Percentiles rank a stretch among this genome's conserved stretches.
Conservation (phyloP, 805 yeast species). For the Yarrowia keelungensis region DNA sequence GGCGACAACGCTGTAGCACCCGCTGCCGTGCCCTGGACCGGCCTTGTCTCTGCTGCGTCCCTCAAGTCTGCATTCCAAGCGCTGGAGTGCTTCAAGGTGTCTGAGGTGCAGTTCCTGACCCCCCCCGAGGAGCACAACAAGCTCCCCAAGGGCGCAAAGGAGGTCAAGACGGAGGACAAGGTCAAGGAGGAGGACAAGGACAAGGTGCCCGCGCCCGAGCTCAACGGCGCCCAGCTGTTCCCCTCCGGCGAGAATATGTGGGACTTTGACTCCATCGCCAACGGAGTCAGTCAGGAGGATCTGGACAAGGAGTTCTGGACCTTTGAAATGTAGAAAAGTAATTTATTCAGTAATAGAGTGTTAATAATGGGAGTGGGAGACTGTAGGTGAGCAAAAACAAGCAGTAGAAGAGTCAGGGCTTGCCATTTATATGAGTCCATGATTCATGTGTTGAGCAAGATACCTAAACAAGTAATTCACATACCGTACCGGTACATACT, state of each 20-base stretch:
- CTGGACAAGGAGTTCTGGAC: slow-evolving; percentile 46
- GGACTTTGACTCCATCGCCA: slow-evolving; percentile 45
- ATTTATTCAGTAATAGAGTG: slow-evolving; percentile 37
- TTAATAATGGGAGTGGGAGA: no score
- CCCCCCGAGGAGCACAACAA: slow-evolving; percentile 45
- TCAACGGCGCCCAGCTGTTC: slow-evolving; percentile 12
- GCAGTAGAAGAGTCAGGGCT: no score
- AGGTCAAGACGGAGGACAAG: slow-evolving; percentile 9
- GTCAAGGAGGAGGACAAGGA: background rate
- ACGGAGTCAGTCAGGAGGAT: slow-evolving; percentile 43
- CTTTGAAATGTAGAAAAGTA: slow-evolving; percentile 37
- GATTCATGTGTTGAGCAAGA: no score
- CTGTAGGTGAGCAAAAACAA: no score
- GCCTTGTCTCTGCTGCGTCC: slow-evolving; percentile 48
- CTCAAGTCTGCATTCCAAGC: slow-evolving; percentile 49
- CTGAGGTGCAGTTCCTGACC: slow-evolving; percentile 46
- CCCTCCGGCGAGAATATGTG: slow-evolving; percentile 41
- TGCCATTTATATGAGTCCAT: no score
- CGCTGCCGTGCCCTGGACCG: slow-evolving; percentile 44
- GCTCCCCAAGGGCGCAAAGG: slow-evolving; percentile 34
- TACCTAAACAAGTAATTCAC: no score
- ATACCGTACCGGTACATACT: no score
- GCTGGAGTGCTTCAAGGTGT: slow-evolving; percentile 46
- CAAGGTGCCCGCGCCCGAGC: background rate
- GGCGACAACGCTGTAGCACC: background rate